Conservation (phyloP, 164 flowering plant genomes). For the Aristolochia fimbriata region DNA sequence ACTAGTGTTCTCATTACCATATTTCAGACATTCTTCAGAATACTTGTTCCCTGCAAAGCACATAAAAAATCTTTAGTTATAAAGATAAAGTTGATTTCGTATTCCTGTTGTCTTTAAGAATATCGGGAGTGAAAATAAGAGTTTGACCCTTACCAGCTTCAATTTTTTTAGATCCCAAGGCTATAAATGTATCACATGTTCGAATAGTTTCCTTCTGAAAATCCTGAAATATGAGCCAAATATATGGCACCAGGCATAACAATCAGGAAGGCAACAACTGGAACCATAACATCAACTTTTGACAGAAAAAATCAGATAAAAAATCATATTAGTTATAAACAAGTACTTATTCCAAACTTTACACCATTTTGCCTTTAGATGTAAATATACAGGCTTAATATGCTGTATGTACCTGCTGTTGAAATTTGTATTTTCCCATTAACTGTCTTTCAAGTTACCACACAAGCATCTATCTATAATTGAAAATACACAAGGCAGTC, state of each 20-base stretch:
- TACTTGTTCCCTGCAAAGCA: slow-evolving; percentile 64
- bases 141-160: slow-evolving; percentile 50
- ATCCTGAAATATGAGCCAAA: slow-evolving; percentile 42
- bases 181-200: slow-evolving; percentile 71
- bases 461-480: no score
- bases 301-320: no score
- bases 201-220: slow-evolving; percentile 78
- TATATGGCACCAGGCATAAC: not conserved
- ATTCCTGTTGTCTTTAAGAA: not conserved
- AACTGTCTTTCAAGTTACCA: no score
- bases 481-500: no score
- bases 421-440: no score
- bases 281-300: no score
- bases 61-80: not conserved
- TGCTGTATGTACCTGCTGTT: no score
- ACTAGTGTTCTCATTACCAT: slow-evolving; percentile 63
- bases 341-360: no score
- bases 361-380: no score
- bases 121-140: not conserved
- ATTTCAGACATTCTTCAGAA: slow-evolving; percentile 81
- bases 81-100: not conserved
- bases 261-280: not conserved
- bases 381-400: no score
- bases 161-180: slow-evolving; percentile 64
- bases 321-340: no score